A percentile compares a stretch with the other conserved stretches of the same genome.
Conservation (phyloP, 1,284 basidiomycete genomes). For the Cutaneotrichosporon cavernicola region DNA sequence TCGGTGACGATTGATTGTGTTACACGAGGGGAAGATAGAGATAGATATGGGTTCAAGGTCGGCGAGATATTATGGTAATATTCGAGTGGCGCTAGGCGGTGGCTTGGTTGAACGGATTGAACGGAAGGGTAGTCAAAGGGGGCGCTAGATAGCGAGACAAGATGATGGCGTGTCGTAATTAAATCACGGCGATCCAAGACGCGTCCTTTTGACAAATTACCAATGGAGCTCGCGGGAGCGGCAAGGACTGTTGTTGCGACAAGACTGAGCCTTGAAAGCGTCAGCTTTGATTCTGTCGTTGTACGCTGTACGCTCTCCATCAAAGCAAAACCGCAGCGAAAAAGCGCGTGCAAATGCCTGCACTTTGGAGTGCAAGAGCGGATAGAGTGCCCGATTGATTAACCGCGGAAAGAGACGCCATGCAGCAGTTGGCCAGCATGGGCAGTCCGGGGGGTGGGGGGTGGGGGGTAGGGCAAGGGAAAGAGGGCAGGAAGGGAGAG, state of each 20-base stretch:
- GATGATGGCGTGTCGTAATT: not conserved
- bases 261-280: no score
- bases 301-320: not conserved
- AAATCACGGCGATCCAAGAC: not conserved
- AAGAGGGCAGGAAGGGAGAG: not conserved
- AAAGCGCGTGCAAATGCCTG: not conserved
- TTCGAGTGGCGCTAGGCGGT: not conserved
- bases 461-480: not conserved
- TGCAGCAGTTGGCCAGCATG: no score
- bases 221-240: no score
- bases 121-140: not conserved
- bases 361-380: not conserved
- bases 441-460: not conserved
- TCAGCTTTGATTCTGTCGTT: not conserved
- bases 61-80: not conserved
- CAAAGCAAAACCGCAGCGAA: not conserved
- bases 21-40: constrained; percentile 1
- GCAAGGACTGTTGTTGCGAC: no score
- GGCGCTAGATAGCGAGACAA: not conserved
- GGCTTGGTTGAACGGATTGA: not conserved
- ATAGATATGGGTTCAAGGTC: not conserved
- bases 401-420: not conserved
- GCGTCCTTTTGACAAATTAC: not conserved
- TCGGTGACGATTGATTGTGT: constrained; percentile 1
- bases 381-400: not conserved